Evolutionary conservation across 2,329 filamentous ascomycete species (phyloP), one percentile per base, ranked within the genome.

Genomic region (Endothia cerciana): DNA sequence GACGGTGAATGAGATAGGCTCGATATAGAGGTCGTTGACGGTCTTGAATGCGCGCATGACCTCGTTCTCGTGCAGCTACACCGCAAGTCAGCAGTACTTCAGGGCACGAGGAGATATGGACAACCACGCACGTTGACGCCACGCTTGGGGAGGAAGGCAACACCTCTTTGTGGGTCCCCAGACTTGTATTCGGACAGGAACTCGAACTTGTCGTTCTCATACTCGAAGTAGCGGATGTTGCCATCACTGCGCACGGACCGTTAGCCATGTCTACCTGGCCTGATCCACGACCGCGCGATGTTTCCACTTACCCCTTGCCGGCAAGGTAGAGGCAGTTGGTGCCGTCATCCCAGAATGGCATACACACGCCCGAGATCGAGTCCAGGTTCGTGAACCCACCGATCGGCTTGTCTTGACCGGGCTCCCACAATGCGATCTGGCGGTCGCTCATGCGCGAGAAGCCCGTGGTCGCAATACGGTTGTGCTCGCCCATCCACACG

Each of bases 381-480:
- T 99, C 95, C 59, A 99, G 86, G 72, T 91, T 91, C 73, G 87
- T 89, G 81, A 97, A 97, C 19, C 93, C 94, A 60, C 92, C 93
- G 73, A 98, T 90, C 59, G 95, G 95, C 73, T 96, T 90, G 43
- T 89, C 87, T 70, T 88, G 90, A 72, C 94, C 91, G 58, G 93
- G 89, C 82, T 99, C 95, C 95, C 95, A 99, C 45, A 99, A 85
- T 62, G 92, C 95, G 72, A 99, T 85, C 78, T 99, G 95, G 63
- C 95, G 89, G 81, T 99, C 95, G 77, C 95, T 98, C 95, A 98
- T 98, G 77, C 90, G 91, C 60, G 94, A 97, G 85, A 99, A 99
- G 70, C 95, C 95, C 6, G 95, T 98, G 2, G 95, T 98, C 62
- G 92, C 95, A 74, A 99, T 90, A 70, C 94, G 89, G 81, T 98